Conservation (phyloP, 208 protist genomes). For the Acanthamoeba polyphaga region DNA sequence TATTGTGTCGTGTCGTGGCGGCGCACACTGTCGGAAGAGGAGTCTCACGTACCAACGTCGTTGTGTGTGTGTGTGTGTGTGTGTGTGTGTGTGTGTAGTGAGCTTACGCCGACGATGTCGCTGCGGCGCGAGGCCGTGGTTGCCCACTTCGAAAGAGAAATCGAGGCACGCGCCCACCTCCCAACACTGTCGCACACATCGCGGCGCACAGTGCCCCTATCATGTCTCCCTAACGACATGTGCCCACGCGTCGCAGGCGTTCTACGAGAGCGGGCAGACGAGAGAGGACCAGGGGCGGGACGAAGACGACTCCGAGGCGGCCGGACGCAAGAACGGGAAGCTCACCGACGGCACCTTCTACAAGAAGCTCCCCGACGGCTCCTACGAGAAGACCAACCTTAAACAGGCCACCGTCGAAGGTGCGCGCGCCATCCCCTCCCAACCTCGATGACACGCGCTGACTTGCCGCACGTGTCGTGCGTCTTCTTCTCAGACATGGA, state of each 20-base stretch:
- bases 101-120: constrained; percentile 57
- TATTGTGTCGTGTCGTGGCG: background rate
- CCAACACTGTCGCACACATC: no score
- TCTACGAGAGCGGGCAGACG: background rate
- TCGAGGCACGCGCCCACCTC: background rate
- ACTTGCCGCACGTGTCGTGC: no score
- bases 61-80: no score
- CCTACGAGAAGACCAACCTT: constrained; percentile 51
- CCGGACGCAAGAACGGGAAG: constrained; percentile 22
- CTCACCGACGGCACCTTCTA: constrained; percentile 73
- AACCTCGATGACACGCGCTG: no score
- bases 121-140: constrained; percentile 11
- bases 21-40: no score
- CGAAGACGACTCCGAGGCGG: background rate
- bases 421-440: background rate
- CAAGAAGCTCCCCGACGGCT: constrained; percentile 48
- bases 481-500: constrained; percentile 30
- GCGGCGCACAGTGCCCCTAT: background rate
- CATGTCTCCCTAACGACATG: no score
- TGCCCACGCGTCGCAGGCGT: background rate
- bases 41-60: no score
- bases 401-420: constrained; percentile 37
- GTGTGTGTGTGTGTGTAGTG: background rate
- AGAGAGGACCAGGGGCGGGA: background rate
- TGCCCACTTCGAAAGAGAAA: constrained; percentile 32